phyloP scores from a whole-genome alignment of 1,284 basidiomycete species.

The Cryptococcus hybrid region DNA sequence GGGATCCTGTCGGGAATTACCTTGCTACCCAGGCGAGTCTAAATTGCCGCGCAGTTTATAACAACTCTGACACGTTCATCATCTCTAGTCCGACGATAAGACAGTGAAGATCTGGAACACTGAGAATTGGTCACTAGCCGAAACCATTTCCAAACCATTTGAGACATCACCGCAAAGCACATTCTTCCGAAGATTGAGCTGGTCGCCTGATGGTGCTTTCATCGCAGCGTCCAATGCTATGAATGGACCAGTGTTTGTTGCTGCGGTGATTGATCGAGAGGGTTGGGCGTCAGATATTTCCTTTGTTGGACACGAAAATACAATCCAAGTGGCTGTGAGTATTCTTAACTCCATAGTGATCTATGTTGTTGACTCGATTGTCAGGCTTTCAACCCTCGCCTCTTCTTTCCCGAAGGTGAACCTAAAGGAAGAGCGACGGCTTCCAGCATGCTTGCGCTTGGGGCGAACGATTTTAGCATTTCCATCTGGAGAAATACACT shows the following conservation, averaged over 20 bases:
- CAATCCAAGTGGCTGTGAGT: slow-evolving; percentile 88
- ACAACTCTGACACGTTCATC: not conserved
- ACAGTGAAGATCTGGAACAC: slow-evolving; percentile 97
- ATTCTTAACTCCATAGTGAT: slow-evolving; percentile 7
- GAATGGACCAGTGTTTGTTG: slow-evolving; percentile 96
- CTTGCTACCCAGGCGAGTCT: slow-evolving; percentile 69
- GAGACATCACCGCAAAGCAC: slow-evolving; percentile 90
- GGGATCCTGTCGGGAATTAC: slow-evolving; percentile 96
- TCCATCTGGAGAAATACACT: slow-evolving; percentile 93
- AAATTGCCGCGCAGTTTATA: too few species aligned
- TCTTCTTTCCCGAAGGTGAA: slow-evolving; percentile 70
- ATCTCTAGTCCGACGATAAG: slow-evolving; percentile 81
- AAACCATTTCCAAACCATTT: slow-evolving; percentile 84
- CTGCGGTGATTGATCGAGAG: slow-evolving; percentile 85
- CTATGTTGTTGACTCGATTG: not conserved
- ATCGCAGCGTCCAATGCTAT: slow-evolving; percentile 97
- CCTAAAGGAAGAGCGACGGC: slow-evolving; percentile 30
- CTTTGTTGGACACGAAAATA: slow-evolving; percentile 95
- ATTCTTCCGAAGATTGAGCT: slow-evolving; percentile 90
- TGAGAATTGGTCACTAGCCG: slow-evolving; percentile 82
- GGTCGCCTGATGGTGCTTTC: slow-evolving; percentile 98
- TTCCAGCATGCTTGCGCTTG: slow-evolving; percentile 71
- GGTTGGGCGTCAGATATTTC: slow-evolving; percentile 87
- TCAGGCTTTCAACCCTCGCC: slow-evolving; percentile 85
- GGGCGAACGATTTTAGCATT: slow-evolving; percentile 74